Evolutionary conservation across 768 basidiomycete genomes (phyloP).

Genomic region (Serendipita sp.): DNA sequence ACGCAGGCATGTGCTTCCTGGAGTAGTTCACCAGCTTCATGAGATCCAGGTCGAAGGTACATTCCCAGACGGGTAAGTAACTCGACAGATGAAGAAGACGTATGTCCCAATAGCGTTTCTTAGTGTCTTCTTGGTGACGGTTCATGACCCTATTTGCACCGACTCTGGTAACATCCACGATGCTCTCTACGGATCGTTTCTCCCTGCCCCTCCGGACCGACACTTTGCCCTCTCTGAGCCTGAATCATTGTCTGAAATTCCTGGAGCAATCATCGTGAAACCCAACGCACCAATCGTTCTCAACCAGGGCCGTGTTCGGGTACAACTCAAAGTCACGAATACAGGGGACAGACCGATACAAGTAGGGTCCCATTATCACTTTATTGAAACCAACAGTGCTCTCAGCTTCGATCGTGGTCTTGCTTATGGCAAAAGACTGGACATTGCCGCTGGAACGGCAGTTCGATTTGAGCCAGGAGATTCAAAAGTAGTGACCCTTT

Average conservation of each 20-base stretch:
- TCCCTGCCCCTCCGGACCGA: constrained; percentile 56
- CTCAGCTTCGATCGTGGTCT: constrained; percentile 69
- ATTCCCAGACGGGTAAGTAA: constrained; percentile 61
- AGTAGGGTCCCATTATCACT: constrained; percentile 92
- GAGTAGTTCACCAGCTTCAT: constrained; percentile 57
- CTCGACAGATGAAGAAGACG: neutral
- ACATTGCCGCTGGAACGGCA: constrained; percentile 89
- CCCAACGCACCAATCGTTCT: constrained; percentile 47
- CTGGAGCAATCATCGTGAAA: constrained; percentile 61
- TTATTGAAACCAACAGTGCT: constrained; percentile 72
- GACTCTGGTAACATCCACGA: constrained; percentile 57
- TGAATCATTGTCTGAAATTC: constrained; percentile 36
- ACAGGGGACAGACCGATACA: constrained; percentile 82
- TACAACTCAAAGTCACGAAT: constrained; percentile 67
- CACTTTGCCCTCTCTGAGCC: constrained; percentile 44
- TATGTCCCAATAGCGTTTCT: constrained; percentile 6
- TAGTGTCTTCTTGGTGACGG: constrained; percentile 90
- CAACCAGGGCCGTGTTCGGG: constrained; percentile 50
- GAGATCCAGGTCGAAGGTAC: constrained; percentile 93
- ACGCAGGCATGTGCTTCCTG: constrained; percentile 71
- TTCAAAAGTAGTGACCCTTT: constrained; percentile 64
- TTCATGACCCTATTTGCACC: constrained; percentile 86
- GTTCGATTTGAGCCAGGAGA: constrained; percentile 95
- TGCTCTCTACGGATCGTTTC: constrained; percentile 91
- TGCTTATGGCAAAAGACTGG: constrained; percentile 72